Percentiles rank a stretch among this genome's conserved stretches.
These are phyloP conservation scores for Erucastrum elatum DNA, from an alignment of 345 rosid species.

Conservation along the genomic window DNA sequence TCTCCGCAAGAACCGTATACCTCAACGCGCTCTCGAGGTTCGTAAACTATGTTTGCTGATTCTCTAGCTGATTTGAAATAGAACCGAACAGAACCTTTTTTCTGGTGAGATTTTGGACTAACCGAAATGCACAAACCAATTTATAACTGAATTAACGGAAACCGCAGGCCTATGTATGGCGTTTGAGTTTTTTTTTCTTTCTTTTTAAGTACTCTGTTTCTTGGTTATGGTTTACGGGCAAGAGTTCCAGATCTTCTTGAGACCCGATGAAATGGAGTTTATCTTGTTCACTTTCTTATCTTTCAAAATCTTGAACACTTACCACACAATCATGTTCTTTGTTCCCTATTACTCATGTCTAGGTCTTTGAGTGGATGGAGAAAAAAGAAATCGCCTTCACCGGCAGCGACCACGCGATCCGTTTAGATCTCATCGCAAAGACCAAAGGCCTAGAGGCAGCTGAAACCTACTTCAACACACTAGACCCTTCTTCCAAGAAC, in stretches of 20 bases:
- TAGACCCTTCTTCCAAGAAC: constrained; percentile 44
- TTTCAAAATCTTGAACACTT: neutral
- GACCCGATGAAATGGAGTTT: neutral
- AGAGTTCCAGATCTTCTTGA: too few relatives aligned
- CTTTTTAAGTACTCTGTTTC: neutral
- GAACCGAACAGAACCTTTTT: too few relatives aligned
- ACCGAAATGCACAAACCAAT: neutral
- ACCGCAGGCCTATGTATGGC: neutral
- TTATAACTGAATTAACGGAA: neutral
- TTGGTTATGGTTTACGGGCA: neutral
- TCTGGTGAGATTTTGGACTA: neutral
- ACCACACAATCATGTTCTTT: neutral
- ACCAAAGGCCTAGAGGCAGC: constrained; percentile 60
- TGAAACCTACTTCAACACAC: constrained; percentile 51
- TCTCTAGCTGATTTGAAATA: too few relatives aligned
- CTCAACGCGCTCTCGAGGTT: constrained; percentile 51
- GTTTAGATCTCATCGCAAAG: constrained; percentile 63
- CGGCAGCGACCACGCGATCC: constrained; percentile 47
- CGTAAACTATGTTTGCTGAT: neutral
- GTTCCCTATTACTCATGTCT: too few relatives aligned
- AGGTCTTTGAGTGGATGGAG: constrained; percentile 90
- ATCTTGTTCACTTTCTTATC: neutral
- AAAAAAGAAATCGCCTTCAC: constrained; percentile 50
- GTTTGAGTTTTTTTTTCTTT: neutral
- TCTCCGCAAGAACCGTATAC: constrained; percentile 60